Conservation (phyloP, 2,329 filamentous ascomycete species). For the Drechslerella dactyloides region DNA sequence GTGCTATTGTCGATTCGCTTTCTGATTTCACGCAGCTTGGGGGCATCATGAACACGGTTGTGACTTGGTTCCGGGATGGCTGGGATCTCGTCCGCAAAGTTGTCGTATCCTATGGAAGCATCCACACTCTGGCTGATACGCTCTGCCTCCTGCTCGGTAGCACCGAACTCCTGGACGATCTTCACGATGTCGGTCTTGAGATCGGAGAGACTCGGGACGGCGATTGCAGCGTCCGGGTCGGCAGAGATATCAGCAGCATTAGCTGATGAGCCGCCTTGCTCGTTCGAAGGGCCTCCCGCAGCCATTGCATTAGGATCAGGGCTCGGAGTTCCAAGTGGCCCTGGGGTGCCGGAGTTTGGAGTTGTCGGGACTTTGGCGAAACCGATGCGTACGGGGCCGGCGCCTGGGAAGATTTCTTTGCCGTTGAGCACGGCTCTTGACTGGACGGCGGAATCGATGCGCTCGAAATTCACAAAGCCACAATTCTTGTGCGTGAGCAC, state of each 20-base stretch:
- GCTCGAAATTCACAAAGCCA: conserved; percentile 97
- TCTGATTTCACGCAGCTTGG: conserved; percentile 90
- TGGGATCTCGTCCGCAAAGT: conserved; percentile 83
- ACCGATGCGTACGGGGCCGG: conserved; percentile 91
- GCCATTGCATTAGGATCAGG: conserved; percentile 76
- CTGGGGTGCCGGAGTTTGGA: conserved; percentile 76
- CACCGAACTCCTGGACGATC: conserved; percentile 88
- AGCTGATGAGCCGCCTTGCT: conserved; percentile 57
- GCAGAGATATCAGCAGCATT: conserved; percentile 57
- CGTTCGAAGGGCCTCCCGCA: conserved; percentile 57
- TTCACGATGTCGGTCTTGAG: conserved; percentile 81
- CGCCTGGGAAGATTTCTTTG: conserved; percentile 97
- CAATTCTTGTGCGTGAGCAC: conserved; percentile 99
- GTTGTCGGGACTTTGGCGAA: conserved; percentile 95
- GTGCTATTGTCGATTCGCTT: conserved; percentile 97
- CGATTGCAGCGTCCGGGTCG: conserved; percentile 62
- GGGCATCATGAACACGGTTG: conserved; percentile 87
- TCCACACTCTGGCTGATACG: conserved; percentile 77
- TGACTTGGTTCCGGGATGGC: conserved; percentile 85
- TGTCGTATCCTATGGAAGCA: conserved; percentile 74
- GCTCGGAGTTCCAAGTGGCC: conserved; percentile 85
- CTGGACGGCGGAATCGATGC: conserved; percentile 84
- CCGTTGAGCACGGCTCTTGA: conserved; percentile 89
- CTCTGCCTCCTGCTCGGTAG: conserved; percentile 75
- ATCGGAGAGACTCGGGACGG: conserved; percentile 75